Conservation (phyloP, 495 filamentous ascomycete species). For the Peziza echinospora region DNA sequence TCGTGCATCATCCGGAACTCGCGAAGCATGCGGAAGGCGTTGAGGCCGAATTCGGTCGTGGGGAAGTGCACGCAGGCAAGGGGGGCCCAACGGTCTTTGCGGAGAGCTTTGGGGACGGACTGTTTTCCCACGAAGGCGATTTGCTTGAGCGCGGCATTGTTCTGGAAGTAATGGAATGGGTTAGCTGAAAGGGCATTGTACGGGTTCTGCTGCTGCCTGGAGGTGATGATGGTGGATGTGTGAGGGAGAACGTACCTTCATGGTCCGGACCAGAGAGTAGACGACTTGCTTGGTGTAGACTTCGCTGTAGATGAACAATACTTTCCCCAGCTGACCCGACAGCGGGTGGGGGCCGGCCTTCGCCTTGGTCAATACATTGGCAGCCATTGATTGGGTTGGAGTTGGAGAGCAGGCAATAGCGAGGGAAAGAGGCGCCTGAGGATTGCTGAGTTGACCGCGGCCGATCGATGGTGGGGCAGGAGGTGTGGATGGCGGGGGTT, state of each 20-base stretch:
- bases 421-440: too few species aligned
- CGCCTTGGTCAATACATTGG: too few species aligned
- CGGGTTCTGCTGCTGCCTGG: neutral
- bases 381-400: too few species aligned
- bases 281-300: conserved; percentile 60
- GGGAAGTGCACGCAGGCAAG: conserved; percentile 57
- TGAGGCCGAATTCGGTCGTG: conserved; percentile 37
- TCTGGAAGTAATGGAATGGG: conserved; percentile 22
- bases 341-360: conserved; percentile 2
- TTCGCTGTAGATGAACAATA: conserved; percentile 71
- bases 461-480: too few species aligned
- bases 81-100: conserved; percentile 82
- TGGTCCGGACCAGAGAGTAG: conserved; percentile 47
- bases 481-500: too few species aligned
- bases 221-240: too few species aligned
- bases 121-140: conserved; percentile 82
- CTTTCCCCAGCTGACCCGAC: conserved; percentile 32
- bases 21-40: conserved; percentile 56
- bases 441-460: too few species aligned
- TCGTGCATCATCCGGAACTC: conserved; percentile 59
- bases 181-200: neutral
- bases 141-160: conserved; percentile 47
- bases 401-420: too few species aligned
- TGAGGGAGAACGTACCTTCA: conserved; percentile 43
- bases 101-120: conserved; percentile 49